Evolutionary conservation across 257 asterid genomes (phyloP).

Genomic region (Sherardia arvensis): DNA sequence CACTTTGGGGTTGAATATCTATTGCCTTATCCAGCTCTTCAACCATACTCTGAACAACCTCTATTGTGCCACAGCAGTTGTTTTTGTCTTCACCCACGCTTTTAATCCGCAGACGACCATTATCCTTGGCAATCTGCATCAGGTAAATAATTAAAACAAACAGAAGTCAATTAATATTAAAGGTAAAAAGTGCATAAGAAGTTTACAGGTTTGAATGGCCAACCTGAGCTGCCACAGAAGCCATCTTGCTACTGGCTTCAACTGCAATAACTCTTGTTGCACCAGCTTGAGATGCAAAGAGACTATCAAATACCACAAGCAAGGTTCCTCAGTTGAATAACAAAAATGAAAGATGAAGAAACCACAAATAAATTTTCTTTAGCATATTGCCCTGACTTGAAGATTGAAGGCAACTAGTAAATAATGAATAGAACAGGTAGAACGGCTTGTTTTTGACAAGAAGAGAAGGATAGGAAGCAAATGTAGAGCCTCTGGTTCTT

Average conservation of each 20-base stretch:
- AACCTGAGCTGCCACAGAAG: conserved; percentile 83
- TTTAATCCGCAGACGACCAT: conserved; percentile 35
- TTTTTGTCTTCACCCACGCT: conserved; percentile 15
- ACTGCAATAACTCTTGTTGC: conserved; percentile 78
- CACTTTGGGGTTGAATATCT: conserved; percentile 47
- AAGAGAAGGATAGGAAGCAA: not conserved
- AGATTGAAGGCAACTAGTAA: too few relatives aligned
- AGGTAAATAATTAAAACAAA: conserved; percentile 3
- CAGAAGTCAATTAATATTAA: conserved; percentile 2
- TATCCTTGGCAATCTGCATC: conserved; percentile 74
- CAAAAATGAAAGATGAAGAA: conserved; percentile 1
- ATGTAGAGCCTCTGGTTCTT: not conserved
- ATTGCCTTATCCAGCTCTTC: conserved; percentile 51
- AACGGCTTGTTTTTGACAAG: not conserved
- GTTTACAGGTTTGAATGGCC: conserved; percentile 6
- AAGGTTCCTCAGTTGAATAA: not conserved
- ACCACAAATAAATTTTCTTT: not conserved
- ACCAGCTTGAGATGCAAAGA: conserved; percentile 96
- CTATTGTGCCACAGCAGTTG: conserved; percentile 37
- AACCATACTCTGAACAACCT: conserved; percentile 82
- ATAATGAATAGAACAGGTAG: not conserved
- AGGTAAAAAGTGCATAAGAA: conserved; percentile 1
- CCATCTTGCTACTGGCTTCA: conserved; percentile 96
- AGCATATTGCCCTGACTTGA: not conserved
- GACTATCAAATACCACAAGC: conserved; percentile 37